Evolutionary conservation across 257 asterid species (phyloP).

Genomic region (Przewalskia tangutica): DNA sequence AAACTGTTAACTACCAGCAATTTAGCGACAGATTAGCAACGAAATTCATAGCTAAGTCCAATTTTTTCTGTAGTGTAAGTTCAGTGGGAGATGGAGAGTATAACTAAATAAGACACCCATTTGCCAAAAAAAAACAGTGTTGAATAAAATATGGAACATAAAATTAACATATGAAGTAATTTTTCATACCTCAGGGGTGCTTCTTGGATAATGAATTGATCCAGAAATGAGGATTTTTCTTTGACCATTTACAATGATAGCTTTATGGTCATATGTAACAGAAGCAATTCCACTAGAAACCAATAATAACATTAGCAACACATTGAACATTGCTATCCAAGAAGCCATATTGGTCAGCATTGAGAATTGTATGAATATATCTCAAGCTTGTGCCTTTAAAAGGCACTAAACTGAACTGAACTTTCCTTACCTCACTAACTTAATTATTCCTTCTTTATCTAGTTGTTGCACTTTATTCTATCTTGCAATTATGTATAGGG

Average conservation of each 20-base stretch:
- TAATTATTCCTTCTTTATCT: constrained; percentile 5
- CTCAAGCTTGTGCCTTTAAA: constrained; percentile 8
- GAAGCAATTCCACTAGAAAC: constrained; percentile 22
- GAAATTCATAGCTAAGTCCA: no score
- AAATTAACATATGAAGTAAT: not conserved
- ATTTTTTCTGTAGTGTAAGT: not conserved
- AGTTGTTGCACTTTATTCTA: constrained; percentile 26
- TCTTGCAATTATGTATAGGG: not conserved
- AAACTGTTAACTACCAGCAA: no score
- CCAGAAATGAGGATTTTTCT: constrained; percentile 73
- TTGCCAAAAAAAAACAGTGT: not conserved
- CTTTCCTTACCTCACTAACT: not conserved
- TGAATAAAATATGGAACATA: not conserved
- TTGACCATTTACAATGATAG: constrained; percentile 63
- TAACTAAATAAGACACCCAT: not conserved
- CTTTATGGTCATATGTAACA: constrained; percentile 61
- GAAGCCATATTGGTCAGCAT: not conserved
- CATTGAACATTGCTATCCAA: constrained; percentile 15
- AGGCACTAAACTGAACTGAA: not conserved
- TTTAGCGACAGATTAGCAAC: no score
- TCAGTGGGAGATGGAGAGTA: not conserved
- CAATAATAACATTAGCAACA: constrained; percentile 19
- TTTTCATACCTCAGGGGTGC: constrained; percentile 76
- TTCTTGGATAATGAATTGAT: constrained; percentile 88
- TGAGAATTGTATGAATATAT: not conserved